Base-by-base conservation (phyloP, 2,329 filamentous ascomycete species). In the Parascedosporium putredinis region DNA sequence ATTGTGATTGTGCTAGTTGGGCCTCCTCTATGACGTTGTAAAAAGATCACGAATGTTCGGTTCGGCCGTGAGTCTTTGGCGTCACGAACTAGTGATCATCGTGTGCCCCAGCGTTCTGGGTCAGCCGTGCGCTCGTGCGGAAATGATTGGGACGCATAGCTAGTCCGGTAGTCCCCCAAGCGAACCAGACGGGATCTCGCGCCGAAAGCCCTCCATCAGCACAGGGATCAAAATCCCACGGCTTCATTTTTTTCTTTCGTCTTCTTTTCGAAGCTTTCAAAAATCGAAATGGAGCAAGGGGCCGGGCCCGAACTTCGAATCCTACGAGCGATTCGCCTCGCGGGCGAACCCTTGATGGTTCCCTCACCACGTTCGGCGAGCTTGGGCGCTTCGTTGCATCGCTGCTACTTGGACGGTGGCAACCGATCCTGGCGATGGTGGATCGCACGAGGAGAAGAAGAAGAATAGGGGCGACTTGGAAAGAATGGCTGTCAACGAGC, bases 321-420 rank as follows among this genome's bases (percentile, higher is more conserved):
- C n/a, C n/a, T 34, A 40, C 36, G 36, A 20, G 36, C 36, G 36
- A 40, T 40, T 40, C 36, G 36, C 36, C 36, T 40, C 36, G n/a
- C n/a, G 36, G 36, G 9, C 36, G 36, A 20, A 20, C 36, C 9
- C 18, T n/a, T 20, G 9, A 20, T 40, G n/a, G 14, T 18, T 18
- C 36, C 18, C 10, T 8, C n/a, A 40, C 16, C 18, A 40, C n/a
- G 36, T 18, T 9, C n/a, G 12, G n/a, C n/a, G n/a, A n/a, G n/a
- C n/a, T 40, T n/a, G n/a, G 22, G 10, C n/a, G 12, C 12, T 40
- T 40, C 16, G 27, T 31, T 31, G 27, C 27, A 31, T 12, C 7
- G 27, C 27, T 31, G 12, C 27, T 6, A 31, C 27, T 6, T 31
- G 27, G 27, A 12, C 12, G 27, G 27, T 31, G 18, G 36, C 36